These are phyloP conservation scores for Styphnolobium japonicum DNA, from an alignment of 306 rosid genomes.

Conservation along the genomic window DNA sequence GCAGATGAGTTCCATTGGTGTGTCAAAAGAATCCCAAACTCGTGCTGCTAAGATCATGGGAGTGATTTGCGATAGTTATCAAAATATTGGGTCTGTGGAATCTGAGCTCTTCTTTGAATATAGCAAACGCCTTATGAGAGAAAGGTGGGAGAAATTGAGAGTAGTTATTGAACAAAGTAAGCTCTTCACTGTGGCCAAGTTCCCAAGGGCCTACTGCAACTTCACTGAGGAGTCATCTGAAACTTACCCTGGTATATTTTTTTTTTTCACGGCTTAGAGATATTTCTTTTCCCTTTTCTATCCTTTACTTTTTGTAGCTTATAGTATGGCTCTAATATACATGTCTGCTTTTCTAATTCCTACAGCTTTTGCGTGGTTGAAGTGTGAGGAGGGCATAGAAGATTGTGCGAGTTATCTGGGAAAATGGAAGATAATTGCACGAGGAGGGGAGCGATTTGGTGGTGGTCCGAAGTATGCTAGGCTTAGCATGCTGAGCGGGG, in stretches of 20 bases:
- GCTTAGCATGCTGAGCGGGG: conserved; percentile 54
- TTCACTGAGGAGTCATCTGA: conserved; percentile 46
- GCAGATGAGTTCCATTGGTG: conserved; percentile 65
- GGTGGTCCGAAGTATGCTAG: conserved; percentile 42
- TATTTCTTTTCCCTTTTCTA: not conserved
- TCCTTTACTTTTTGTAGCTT: not conserved
- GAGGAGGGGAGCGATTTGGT: conserved; percentile 69
- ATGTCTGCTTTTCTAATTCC: not conserved
- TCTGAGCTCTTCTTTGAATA: conserved; percentile 53
- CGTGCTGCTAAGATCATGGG: conserved; percentile 67
- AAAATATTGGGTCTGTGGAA: conserved; percentile 28
- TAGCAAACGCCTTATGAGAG: conserved; percentile 35
- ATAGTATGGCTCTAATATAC: not conserved
- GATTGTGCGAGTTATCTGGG: conserved; percentile 42
- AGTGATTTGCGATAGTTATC: conserved; percentile 55
- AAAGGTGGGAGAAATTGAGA: conserved; percentile 68
- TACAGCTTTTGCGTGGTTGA: conserved; percentile 80
- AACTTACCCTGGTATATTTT: conserved; percentile 49
- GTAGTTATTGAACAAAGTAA: conserved; percentile 27
- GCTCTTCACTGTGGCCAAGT: conserved; percentile 41
- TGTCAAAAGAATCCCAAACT: conserved; percentile 73
- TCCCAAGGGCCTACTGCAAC: conserved; percentile 42
- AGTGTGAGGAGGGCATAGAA: conserved; percentile 46
- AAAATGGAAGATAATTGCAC: conserved; percentile 38
- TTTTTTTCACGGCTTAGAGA: not conserved